Evolutionary conservation across 75 land plant genomes (phyloP), one percentile per base, ranked within the genome.

Genomic region (Pseudotsuga menziesii): DNA sequence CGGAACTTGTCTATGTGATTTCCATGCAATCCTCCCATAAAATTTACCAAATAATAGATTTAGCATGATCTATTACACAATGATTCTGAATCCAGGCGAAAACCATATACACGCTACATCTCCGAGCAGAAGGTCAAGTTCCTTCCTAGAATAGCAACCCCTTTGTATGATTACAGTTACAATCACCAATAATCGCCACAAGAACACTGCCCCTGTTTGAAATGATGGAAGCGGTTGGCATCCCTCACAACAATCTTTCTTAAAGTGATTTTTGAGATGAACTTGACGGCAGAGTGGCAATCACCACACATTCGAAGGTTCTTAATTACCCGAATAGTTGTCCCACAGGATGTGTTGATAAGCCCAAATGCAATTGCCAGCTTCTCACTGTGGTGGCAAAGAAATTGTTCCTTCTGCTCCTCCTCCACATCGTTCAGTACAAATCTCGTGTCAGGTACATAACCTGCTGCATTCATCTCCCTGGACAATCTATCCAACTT

Each of bases 301-400:
- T 73, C 57, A n/a, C 62, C 79, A 54, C 84, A 72, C 8, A 81
- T 35, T 8, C 84, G 63, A 57, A 74, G 44, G 48, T 82, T 74
- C 16, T 82, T 82, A 17, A 81, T 57, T 19, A 75, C 36, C 35
- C 69, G 58, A 82, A 82, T 48, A 15, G 76, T 35, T 41, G 55
- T 81, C 22, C 70, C 84, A 41, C 36, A n/a, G 9, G 82, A 83
- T 56, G 76, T 69, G 57, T 23, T 82, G 13, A 73, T 55, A 56
- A 82, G 83, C 35, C 84, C 84, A 60, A 71, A 82, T 27, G 84
- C 84, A 60, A 82, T 82, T 19, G 77, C 83, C 27, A 82, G 56
- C 64, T 71, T 82, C 41, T 82, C 83, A 29, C 84, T 57, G 23
- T 75, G 84, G 54, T 56, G 77, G 17, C 55, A 32, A 52, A 81